Percentiles rank a stretch among this genome's conserved stretches.
Conservation (phyloP, 192 early-diverging fungal species). For the Phlyctochytrium bullatum region DNA sequence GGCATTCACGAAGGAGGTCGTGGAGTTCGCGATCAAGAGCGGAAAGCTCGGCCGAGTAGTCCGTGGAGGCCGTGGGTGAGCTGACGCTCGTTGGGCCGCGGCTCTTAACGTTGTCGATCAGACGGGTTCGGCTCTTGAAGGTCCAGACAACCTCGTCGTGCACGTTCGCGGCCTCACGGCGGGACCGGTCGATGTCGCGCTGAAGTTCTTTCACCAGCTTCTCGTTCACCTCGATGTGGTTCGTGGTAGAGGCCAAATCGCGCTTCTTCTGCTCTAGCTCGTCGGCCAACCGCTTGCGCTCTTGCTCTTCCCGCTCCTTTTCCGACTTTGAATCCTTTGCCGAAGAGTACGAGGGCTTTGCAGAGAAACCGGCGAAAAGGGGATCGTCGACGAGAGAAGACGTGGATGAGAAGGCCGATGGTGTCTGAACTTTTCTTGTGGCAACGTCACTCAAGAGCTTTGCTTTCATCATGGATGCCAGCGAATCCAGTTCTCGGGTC, state of each 20-base stretch:
- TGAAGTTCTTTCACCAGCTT: slow-evolving; percentile 23
- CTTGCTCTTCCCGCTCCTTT: slow-evolving; percentile 31
- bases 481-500: slow-evolving; percentile 71
- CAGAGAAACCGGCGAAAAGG: slow-evolving; percentile 15
- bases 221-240: slow-evolving; percentile 23
- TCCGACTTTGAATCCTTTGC: slow-evolving; percentile 21
- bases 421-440: slow-evolving; percentile 29
- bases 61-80: no score
- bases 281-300: slow-evolving; percentile 34
- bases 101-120: slow-evolving; percentile 21
- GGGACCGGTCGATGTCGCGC: slow-evolving; percentile 26
- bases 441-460: slow-evolving; percentile 61
- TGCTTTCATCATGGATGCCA: slow-evolving; percentile 60
- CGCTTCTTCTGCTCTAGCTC: slow-evolving; percentile 37
- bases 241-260: slow-evolving; percentile 36
- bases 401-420: neutral
- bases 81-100: no score
- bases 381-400: slow-evolving; percentile 31
- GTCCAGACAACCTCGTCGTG: slow-evolving; percentile 30
- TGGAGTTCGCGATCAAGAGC: slow-evolving; percentile 37
- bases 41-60: no score
- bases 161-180: slow-evolving; percentile 26
- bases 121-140: slow-evolving; percentile 15
- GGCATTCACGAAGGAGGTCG: slow-evolving; percentile 27
- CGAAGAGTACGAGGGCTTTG: slow-evolving; percentile 12